Base-by-base conservation (phyloP, 1,139 yeast genomes). In the Hemisphaericaspora xylanilytica region DNA sequence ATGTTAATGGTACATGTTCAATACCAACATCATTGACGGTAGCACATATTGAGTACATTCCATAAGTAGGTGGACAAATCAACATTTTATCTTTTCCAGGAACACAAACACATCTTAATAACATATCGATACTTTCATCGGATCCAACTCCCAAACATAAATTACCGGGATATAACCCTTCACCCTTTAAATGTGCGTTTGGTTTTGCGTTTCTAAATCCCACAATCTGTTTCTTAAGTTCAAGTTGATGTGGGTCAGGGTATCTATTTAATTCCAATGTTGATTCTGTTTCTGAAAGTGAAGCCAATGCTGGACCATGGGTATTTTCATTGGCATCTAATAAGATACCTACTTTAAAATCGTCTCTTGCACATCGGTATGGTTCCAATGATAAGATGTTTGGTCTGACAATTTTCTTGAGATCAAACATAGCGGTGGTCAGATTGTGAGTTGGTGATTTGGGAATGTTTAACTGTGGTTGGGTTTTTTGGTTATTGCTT, bases 281-380 rank as follows among this genome's bases (percentile, higher is more conserved):
- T 31, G 43, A 41, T 41, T 68, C 75, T 9, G 48, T 49, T 3
- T 44, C 40, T 1, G 63, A 50, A 11, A 61, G 34, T 6, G 47
- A 26, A 1, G 58, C 38, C 15, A 88, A 63, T 0, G 95, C 80
- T 2, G 97, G 94, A 0, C 98, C 98, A 56, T 84, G 85, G 6
- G 98, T 85, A 57, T 92, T 92, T 63, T 92, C 98, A 56, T 94
- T 92, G 39, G 98, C 98, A 62, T 92, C 98, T 36, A 92, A 70
- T 28, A 94, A 70, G 29, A 92, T 72, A 12, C 97, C 98, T 24
- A 75, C 88, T 45, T 80, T 84, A 66, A 81, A 89, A 58, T 87
- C 96, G 41, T 92, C 98, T 62, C 98, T 71, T 2, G 98, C 98
- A 64, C 98, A 92, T 41, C 96, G 75, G 59, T 92, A 92, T 9